Base-by-base conservation (phyloP, 2,329 filamentous ascomycete species). In the Annulohypoxylon truncatum region DNA sequence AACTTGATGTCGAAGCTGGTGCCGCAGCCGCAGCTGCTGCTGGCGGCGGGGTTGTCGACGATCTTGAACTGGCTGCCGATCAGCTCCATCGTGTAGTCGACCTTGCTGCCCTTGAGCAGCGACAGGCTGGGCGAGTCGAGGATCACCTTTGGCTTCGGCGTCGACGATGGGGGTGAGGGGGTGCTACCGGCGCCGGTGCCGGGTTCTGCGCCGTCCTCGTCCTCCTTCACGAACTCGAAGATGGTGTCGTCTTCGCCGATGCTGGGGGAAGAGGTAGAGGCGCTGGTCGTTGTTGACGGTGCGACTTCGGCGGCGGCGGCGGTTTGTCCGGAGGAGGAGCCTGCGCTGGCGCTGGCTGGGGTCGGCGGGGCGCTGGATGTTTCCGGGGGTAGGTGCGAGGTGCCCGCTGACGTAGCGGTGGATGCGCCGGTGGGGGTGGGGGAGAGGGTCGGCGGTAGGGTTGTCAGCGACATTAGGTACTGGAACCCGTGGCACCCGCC, bases 401-500 rank as follows among this genome's bases (percentile, higher is more conserved):
- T 47, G 8, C 42, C 26, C 24, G 47, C 9, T 57, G 28, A 18
- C 68, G 66, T 2, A 1, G 69, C 31, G 26, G 68, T 20, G 15
- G 64, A 29, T 4, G 33, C 13, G 10, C 5, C n/a, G 28, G 52
- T 40, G 2, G 70, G 66, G 28, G 52, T 40, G 2, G 70, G 66
- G 28, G 67, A 72, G 1, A 79, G 66, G 0, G 72, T 60, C 0
- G 77, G 63, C 0, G 88, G 88, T 0, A 90, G 80, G 0, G 87
- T 88, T 2, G 93, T 90, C 3, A 98, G 85, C 13, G 90, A 92
- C 92, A 99, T 97, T 48, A 97, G 82, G 77, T 99, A 99, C 78
- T 99, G 96, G 79, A 99, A 99, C 52, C 96, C 96, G 80, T 99
- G 96, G 79, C 96, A 99, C 60, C 96, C 96, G 69, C 96, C 96